These are phyloP conservation scores for Pleurotus eryngii DNA, from an alignment of 768 basidiomycete genomes.

Conservation along the genomic window DNA sequence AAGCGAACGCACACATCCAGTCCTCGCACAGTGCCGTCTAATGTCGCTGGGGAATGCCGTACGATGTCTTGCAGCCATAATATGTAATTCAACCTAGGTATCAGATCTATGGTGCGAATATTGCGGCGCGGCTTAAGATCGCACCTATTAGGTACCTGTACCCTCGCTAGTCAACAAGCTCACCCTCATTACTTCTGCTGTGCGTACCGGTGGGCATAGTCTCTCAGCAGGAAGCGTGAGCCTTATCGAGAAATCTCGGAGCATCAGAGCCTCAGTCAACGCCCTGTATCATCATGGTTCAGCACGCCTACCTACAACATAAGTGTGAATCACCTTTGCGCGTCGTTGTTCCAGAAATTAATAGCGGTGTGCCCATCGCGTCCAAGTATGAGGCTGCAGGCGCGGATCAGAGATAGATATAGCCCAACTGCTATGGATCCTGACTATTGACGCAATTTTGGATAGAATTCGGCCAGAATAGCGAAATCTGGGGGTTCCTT, in stretches of 20 bases:
- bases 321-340: constrained; percentile 56
- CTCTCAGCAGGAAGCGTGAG: constrained; percentile 65
- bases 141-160: constrained; percentile 72
- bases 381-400: constrained; percentile 22
- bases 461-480: constrained; percentile 52
- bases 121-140: not conserved
- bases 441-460: constrained; percentile 53
- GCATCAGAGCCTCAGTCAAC: constrained; percentile 75
- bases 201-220: constrained; percentile 81
- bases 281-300: constrained; percentile 3
- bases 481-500: constrained; percentile 49
- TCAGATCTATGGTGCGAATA: not conserved
- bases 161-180: not conserved
- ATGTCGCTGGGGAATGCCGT: constrained; percentile 21
- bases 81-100: constrained; percentile 78
- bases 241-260: constrained; percentile 66
- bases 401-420: constrained; percentile 3
- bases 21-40: constrained; percentile 34
- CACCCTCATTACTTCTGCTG: constrained; percentile 7
- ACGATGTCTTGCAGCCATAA: constrained; percentile 80
- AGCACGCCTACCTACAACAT: not conserved
- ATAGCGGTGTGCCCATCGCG: constrained; percentile 41
- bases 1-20: constrained; percentile 65
- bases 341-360: constrained; percentile 70
- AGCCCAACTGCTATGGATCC: constrained; percentile 12